Base-by-base conservation (phyloP, 768 basidiomycete species). In the Pulveroboletus sp. region DNA sequence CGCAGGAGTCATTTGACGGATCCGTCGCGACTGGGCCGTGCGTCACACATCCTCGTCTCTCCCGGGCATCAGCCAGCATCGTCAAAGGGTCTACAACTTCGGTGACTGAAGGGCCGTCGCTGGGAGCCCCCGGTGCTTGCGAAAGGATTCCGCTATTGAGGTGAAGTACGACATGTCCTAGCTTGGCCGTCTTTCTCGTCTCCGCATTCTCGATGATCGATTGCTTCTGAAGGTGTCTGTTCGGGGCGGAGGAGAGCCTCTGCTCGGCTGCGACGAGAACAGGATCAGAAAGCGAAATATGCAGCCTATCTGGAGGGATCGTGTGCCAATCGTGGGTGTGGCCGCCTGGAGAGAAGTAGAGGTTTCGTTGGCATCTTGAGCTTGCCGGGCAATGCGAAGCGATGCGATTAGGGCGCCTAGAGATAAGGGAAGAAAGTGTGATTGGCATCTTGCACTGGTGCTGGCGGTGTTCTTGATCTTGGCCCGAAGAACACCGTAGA, bases 201-300 rank as follows among this genome's bases (percentile, higher is more conserved):
- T 34, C 31, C 11, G 39, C 31, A 45, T 42, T 22, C 4, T 34
- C 48, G 50, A 32, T 26, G 3, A 31, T 38, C 27, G 43, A 22
- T 3, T 10, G 16, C 20, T 7, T 30, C 27, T 49, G 39, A 7
- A 7, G 14, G 17, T 35, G 34, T 16, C 40, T 16, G 31, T 36
- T 34, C 12, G 46, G 53, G 8, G 31, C 27, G 16, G 12, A 16
- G 29, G 49, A 44, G 5, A 62, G 49, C 19, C 36, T 42, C 32
- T 45, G 44, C 26, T 64, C 56, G 35, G 56, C 50, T 20, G 54
- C 54, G 44, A 55, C 48, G 45, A 64, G 56, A 29, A 61, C 54
- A 30, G 64, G 55, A 17, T 57, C 63, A 22, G 63, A 50, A 14
- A 63, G 26, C 5, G 62, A 65, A 23, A 57, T 48, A 8, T 49